Conservation (phyloP, 371 early-diverging fungal genomes). For the Chytridium lagenaria region DNA sequence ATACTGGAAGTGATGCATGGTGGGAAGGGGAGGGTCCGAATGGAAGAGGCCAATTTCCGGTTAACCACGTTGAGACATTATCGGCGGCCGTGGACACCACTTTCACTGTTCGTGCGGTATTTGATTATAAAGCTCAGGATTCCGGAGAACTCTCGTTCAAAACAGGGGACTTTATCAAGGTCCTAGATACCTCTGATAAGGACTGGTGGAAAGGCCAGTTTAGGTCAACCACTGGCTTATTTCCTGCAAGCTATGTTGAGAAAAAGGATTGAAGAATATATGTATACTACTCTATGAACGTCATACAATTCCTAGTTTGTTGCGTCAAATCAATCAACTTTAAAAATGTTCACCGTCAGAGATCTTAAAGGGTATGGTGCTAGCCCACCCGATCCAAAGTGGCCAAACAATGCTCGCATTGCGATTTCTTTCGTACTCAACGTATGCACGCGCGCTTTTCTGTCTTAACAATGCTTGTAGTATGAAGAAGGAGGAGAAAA, state of each 20-base stretch:
- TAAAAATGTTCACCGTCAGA: conserved; percentile 29
- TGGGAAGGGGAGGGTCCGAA: conserved; percentile 53
- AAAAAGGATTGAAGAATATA: conserved; percentile 27
- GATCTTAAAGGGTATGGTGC: conserved; percentile 53
- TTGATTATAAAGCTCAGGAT: conserved; percentile 45
- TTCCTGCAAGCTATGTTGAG: conserved; percentile 84
- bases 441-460: conserved; percentile 15
- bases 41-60: conserved; percentile 54
- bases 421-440: conserved; percentile 57
- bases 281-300: not conserved
- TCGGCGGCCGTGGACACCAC: not conserved
- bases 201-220: conserved; percentile 67
- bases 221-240: conserved; percentile 71
- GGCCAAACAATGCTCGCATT: conserved; percentile 56
- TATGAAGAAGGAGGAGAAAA: conserved; percentile 55
- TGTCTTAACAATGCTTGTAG: conserved; percentile 13
- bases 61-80: conserved; percentile 42
- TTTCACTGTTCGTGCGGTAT: conserved; percentile 39
- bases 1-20: conserved; percentile 55
- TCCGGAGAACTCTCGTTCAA: conserved; percentile 49
- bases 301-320: not conserved
- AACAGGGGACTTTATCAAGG: conserved; percentile 44
- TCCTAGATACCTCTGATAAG: conserved; percentile 38
- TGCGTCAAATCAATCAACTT: not conserved
- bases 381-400: conserved; percentile 47